phyloP scores from a whole-genome alignment of 2,329 filamentous ascomycete genomes.

The Xenosphaeropsis pyriputrescens region DNA sequence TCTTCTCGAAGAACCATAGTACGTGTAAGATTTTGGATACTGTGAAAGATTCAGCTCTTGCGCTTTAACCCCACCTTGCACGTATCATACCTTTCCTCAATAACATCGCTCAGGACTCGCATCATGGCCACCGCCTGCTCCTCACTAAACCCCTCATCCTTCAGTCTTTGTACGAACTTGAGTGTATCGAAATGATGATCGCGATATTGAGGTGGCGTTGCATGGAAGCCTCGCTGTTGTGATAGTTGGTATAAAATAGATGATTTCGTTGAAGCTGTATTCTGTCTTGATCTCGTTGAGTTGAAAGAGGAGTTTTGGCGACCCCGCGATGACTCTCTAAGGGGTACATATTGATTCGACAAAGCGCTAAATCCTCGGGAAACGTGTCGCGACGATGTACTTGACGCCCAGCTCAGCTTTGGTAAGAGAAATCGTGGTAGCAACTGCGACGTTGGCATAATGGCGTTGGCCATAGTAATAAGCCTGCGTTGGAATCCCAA shows the following conservation, averaged over 20 bases:
- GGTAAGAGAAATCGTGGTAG: constrained; percentile 18
- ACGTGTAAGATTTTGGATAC: constrained; percentile 90
- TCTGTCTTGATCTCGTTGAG: neutral
- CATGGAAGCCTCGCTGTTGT: constrained; percentile 43
- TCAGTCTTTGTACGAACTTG: constrained; percentile 85
- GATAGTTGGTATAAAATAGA: too few species aligned
- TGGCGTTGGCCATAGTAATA: constrained; percentile 13
- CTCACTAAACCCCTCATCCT: constrained; percentile 88
- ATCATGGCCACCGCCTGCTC: constrained; percentile 97
- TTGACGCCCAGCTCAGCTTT: constrained; percentile 15
- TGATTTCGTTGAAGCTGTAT: neutral
- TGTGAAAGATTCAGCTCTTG: constrained; percentile 16
- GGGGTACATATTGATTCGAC: too few species aligned
- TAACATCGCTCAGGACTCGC: constrained; percentile 91
- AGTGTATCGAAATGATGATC: constrained; percentile 98
- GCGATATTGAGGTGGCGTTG: constrained; percentile 41
- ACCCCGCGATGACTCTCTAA: too few species aligned
- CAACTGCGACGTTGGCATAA: constrained; percentile 7
- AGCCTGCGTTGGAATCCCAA: neutral
- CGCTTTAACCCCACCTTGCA: neutral
- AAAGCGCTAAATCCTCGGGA: constrained; percentile 5
- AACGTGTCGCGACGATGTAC: constrained; percentile 5
- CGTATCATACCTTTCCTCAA: constrained; percentile 63
- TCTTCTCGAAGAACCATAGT: constrained; percentile 98
- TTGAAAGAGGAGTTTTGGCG: too few species aligned